Evolutionary conservation across 306 rosid genomes (phyloP), one percentile per base, ranked within the genome.

Genomic region (Cucurbita ficifolia): DNA sequence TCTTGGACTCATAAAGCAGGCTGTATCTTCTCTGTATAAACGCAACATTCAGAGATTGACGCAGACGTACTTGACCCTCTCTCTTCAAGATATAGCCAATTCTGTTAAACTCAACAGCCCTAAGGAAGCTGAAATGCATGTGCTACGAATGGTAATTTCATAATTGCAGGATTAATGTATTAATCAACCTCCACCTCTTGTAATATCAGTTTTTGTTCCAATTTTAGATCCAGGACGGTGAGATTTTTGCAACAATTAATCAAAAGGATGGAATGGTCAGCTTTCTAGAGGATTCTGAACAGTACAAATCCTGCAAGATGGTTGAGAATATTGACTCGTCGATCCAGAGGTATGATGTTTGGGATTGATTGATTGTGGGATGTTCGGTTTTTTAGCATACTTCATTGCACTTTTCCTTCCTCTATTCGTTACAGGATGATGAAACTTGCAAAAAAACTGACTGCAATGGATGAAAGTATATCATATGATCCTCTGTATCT

Each of bases 241-340:
- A 92, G 78, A 92, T 92, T 77, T 84, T 79, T 79, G 96, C 96
- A 50, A 75, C 87, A 39, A 92, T 92, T 61, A 89, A 89, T 81
- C 92, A 88, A 61, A 92, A 84, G 84, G 96, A 92, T 78, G 97
- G 92, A 79, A 92, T 89, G 96, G 95, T 89, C 63, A 89, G 96
- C 81, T 92, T 92, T 83, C 87, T 89, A 17, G 97, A 92, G 89
- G 95, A 92, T 83, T 85, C 92, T 56, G 96, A 92, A 61, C 90
- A 92, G 74, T 87, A 89, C 79, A 92, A 87, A 80, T 71, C 88
- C 12, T 89, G 93, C 78, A 82, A 82, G 79, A 87, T 92, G 96
- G 86, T 89, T 74, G 91, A 89, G 76, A 81, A 72, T 42, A 83
- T 92, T 55, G 93, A 92, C 80, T 87, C 90, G 55, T 84, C 96